Conservation (phyloP, 2,329 filamentous ascomycete species). For the Claviceps arundinis region DNA sequence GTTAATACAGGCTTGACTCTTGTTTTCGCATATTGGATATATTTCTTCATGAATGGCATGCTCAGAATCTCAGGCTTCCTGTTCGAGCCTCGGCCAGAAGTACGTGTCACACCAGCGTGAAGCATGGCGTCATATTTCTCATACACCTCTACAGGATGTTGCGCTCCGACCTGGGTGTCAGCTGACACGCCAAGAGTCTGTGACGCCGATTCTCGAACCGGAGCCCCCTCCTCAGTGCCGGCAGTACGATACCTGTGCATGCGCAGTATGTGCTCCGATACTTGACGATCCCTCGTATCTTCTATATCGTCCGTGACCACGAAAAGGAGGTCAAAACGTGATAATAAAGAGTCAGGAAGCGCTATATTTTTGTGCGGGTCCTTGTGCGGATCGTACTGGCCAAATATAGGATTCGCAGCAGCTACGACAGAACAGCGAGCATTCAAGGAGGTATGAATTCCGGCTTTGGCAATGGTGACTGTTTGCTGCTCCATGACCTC, state of each 20-base stretch:
- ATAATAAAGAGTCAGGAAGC: conserved; percentile 86
- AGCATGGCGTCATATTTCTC: conserved; percentile 96
- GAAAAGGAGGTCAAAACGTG: conserved; percentile 96
- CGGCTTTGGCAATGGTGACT: conserved; percentile 95
- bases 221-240: conserved; percentile 85
- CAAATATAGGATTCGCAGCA: conserved; percentile 93
- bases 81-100: conserved; percentile 57
- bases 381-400: conserved; percentile 96
- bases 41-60: conserved; percentile 98
- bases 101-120: conserved; percentile 76
- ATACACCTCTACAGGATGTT: conserved; percentile 72
- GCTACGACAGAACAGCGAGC: conserved; percentile 93
- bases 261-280: conserved; percentile 91
- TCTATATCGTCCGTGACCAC: conserved; percentile 98
- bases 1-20: conserved; percentile 82
- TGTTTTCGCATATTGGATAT: conserved; percentile 94
- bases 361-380: conserved; percentile 98
- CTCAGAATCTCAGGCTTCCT: conserved; percentile 79
- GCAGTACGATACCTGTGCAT: conserved; percentile 95
- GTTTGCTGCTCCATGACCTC: conserved; percentile 99
- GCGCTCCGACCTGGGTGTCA: conserved; percentile 60
- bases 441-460: conserved; percentile 94
- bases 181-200: conserved; percentile 82
- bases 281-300: conserved; percentile 74
- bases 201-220: conserved; percentile 74